Evolutionary conservation across 1,284 basidiomycete species (phyloP).

Genomic region (Vanrija sp.): DNA sequence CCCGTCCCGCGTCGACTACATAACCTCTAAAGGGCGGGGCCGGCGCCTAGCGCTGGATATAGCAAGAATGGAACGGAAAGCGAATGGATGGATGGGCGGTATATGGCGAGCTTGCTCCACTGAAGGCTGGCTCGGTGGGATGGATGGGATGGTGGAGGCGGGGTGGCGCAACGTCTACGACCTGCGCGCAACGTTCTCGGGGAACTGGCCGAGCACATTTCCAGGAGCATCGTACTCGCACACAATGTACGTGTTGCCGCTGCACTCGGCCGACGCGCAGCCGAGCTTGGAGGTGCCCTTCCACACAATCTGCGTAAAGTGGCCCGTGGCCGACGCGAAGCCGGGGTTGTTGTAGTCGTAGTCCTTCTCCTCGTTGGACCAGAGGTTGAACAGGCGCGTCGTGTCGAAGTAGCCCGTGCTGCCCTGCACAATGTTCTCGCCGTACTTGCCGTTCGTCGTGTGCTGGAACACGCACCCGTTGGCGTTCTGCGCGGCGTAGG

Average conservation of each 20-base stretch:
- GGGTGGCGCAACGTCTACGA: too few species aligned
- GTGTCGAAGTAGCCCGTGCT: slow-evolving; percentile 55
- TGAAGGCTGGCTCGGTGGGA: too few species aligned
- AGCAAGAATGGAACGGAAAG: too few species aligned
- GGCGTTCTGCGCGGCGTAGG: slow-evolving; percentile 18
- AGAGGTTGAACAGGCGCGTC: not conserved
- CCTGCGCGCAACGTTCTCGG: too few species aligned
- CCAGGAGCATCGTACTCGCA: slow-evolving; percentile 13
- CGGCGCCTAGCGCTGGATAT: too few species aligned
- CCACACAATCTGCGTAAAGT: slow-evolving; percentile 46
- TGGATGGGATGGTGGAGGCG: too few species aligned
- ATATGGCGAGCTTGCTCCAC: too few species aligned
- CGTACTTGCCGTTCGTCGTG: slow-evolving; percentile 2
- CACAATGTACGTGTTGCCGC: too few species aligned
- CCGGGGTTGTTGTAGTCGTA: slow-evolving; percentile 29
- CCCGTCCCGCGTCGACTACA: too few species aligned
- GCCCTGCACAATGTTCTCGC: slow-evolving; percentile 71
- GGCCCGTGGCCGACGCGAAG: slow-evolving; percentile 22
- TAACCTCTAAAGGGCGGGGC: too few species aligned
- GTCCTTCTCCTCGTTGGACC: slow-evolving; percentile 7
- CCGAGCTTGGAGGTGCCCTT: slow-evolving; percentile 37
- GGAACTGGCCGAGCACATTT: slow-evolving; percentile 15
- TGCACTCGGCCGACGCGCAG: slow-evolving; percentile 19
- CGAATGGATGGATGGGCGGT: too few species aligned
- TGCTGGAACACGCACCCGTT: slow-evolving; percentile 23